Percentiles rank a stretch among this genome's conserved stretches.
Conservation (phyloP, 257 asterid species). For the Ballota nigra region DNA sequence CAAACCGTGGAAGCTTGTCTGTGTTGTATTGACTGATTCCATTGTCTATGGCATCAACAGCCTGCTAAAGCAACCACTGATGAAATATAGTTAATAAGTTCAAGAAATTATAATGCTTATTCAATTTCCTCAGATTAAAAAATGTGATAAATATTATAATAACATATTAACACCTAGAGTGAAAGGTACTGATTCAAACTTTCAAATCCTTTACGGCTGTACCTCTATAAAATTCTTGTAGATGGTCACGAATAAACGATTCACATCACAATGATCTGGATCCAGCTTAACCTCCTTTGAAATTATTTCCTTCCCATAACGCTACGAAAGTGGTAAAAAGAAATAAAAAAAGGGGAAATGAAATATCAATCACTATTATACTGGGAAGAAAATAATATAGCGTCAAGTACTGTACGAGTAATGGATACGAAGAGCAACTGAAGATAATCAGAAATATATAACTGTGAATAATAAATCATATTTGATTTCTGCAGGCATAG, state of each 20-base stretch:
- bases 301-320: constrained; percentile 24
- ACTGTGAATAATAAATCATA: not conserved
- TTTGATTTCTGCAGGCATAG: not conserved
- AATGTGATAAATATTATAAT: not conserved
- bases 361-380: not conserved
- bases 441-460: not conserved
- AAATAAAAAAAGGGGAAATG: not conserved
- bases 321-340: constrained; percentile 1
- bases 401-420: not conserved
- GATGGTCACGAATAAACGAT: constrained; percentile 17
- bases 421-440: not conserved
- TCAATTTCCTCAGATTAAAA: not conserved
- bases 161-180: not conserved
- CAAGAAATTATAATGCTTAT: not conserved
- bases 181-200: not conserved
- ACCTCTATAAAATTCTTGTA: constrained; percentile 30
- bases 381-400: not conserved
- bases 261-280: constrained; percentile 26
- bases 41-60: constrained; percentile 26
- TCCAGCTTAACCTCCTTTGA: constrained; percentile 26
- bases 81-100: not conserved
- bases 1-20: constrained; percentile 20
- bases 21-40: constrained; percentile 26
- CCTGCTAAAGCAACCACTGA: constrained; percentile 4
- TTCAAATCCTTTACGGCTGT: not conserved